Conservation (phyloP, 2,329 filamentous ascomycete species). For the Alternaria arbusti region DNA sequence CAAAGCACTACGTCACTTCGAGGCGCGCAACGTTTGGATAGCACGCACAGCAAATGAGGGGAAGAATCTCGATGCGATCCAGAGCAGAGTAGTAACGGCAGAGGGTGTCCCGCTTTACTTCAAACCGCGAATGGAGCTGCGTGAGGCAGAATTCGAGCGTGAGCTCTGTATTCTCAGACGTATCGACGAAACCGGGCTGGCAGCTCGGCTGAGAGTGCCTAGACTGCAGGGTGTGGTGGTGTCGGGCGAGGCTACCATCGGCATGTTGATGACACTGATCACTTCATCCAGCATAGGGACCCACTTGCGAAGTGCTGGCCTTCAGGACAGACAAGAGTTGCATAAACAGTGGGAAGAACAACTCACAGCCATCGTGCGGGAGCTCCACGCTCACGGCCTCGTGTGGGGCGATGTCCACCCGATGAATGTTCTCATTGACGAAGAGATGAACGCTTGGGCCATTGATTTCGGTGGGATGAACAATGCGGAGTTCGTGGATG, state of each 20-base stretch:
- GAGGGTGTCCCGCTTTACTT: constrained; percentile 6
- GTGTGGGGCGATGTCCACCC: constrained; percentile 28
- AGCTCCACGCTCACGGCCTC: constrained; percentile 22
- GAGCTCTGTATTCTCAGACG: constrained; percentile 2
- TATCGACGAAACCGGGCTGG: constrained; percentile 1
- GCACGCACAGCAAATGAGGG: not conserved
- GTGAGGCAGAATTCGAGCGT: constrained; percentile 11
- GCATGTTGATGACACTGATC: constrained; percentile 6
- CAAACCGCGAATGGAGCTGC: constrained; percentile 6
- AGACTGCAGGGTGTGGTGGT: constrained; percentile 3
- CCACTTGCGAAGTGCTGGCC: not conserved
- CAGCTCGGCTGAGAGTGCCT: constrained; percentile 1
- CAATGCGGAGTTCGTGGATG: constrained; percentile 47
- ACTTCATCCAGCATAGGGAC: not conserved
- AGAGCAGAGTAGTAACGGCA: constrained; percentile 4
- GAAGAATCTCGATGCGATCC: not conserved
- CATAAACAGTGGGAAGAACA: constrained; percentile 9
- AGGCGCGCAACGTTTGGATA: not conserved
- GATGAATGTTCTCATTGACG: constrained; percentile 47
- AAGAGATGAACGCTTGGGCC: constrained; percentile 41
- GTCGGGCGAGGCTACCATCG: constrained; percentile 6
- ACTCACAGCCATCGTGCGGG: constrained; percentile 4
- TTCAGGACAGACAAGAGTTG: not conserved
- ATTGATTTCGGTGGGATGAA: constrained; percentile 49
- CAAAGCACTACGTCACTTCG: not conserved